Conservation (phyloP, 345 rosid genomes). For the Nephelium lappaceum region DNA sequence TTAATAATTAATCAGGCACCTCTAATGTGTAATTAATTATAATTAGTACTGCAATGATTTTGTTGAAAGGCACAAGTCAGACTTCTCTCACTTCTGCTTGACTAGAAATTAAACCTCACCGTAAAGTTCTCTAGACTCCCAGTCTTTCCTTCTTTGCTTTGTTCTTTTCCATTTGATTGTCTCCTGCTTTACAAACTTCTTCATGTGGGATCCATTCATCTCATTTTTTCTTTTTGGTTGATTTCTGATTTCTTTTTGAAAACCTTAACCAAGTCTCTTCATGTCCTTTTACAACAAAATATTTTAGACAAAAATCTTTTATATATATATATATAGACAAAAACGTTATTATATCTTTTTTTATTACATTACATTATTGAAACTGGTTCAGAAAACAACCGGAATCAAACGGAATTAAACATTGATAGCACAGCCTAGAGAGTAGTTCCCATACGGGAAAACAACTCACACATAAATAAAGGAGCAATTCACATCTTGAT, state of each 20-base stretch:
- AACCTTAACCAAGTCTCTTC: not conserved
- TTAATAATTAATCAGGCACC: not conserved
- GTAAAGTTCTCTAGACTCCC: not conserved
- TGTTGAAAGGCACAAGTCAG: not conserved
- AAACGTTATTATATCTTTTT: too few relatives aligned
- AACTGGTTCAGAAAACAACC: too few relatives aligned
- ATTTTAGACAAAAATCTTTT: too few relatives aligned
- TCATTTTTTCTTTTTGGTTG: not conserved
- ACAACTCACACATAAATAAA: too few relatives aligned
- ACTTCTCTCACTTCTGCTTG: not conserved
- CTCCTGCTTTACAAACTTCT: not conserved
- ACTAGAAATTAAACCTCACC: not conserved
- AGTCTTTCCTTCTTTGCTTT: not conserved
- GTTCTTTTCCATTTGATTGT: not conserved
- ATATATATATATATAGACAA: too few relatives aligned
- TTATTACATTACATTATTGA: too few relatives aligned
- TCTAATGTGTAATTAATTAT: not conserved
- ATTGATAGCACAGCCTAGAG: too few relatives aligned
- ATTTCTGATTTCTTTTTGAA: not conserved
- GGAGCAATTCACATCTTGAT: too few relatives aligned
- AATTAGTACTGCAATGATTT: constrained; percentile 8
- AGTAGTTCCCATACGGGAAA: too few relatives aligned
- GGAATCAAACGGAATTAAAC: too few relatives aligned
- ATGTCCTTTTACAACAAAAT: not conserved
- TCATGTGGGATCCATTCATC: not conserved